phyloP scores from a whole-genome alignment of 73 alveolate species.

The Tetrahymena borealis region DNA sequence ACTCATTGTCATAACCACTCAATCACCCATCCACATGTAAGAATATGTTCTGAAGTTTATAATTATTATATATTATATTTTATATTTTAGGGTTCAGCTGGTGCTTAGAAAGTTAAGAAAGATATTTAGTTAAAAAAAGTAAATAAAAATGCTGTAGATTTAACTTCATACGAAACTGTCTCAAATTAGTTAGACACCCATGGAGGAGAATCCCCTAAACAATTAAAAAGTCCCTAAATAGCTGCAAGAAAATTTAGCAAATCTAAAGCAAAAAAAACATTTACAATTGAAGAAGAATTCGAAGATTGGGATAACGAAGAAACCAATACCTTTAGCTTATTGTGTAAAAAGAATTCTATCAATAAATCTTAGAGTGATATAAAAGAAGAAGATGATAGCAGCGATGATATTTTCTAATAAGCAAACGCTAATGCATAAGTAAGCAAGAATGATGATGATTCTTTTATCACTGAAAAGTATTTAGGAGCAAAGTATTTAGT shows the following conservation, averaged over 20 bases:
- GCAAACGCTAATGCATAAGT: neutral
- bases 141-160: no score
- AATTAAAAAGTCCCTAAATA: neutral
- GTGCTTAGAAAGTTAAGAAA: neutral
- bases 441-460: neutral
- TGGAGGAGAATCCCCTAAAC: neutral
- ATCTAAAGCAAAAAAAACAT: neutral
- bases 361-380: no score
- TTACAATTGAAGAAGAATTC: neutral
- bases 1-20: neutral
- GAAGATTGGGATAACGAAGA: neutral
- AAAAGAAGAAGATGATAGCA: neutral
- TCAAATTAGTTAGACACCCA: neutral
- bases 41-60: no score
- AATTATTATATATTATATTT: neutral
- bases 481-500: neutral
- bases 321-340: neutral
- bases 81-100: neutral
- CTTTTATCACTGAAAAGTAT: neutral
- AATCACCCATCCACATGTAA: neutral
- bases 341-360: neutral
- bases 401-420: neutral
- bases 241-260: neutral
- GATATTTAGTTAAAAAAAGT: neutral
- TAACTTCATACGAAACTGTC: neutral